phyloP scores from a whole-genome alignment of 1,284 basidiomycete species.

The Irpex sp. region DNA sequence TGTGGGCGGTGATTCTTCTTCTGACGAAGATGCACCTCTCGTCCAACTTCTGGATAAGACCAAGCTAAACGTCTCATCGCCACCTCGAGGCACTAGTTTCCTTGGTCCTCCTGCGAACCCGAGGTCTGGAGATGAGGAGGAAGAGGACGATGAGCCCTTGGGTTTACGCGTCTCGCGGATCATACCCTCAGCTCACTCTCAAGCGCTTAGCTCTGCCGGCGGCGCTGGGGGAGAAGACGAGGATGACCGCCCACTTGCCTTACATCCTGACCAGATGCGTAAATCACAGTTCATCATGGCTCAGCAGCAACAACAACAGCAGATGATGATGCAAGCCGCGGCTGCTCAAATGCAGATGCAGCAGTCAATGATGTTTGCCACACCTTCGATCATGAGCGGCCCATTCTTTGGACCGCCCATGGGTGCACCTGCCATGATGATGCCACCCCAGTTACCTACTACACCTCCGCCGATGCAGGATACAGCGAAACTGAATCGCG shows the following conservation, averaged over 20 bases:
- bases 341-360: constrained; percentile 48
- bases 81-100: constrained; percentile 32
- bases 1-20: constrained; percentile 36
- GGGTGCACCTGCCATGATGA: constrained; percentile 41
- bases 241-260: constrained; percentile 54
- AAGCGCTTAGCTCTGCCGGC: constrained; percentile 12
- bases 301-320: constrained; percentile 55
- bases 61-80: constrained; percentile 40
- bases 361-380: constrained; percentile 67
- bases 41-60: constrained; percentile 55
- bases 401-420: constrained; percentile 58
- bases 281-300: constrained; percentile 70
- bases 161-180: constrained; percentile 55
- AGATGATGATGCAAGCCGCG: constrained; percentile 56
- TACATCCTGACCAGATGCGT: constrained; percentile 75
- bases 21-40: constrained; percentile 74
- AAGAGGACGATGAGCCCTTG: constrained; percentile 70
- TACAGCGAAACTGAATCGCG: constrained; percentile 58
- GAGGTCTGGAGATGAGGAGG: constrained; percentile 37
- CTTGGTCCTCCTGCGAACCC: constrained; percentile 4
- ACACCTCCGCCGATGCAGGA: constrained; percentile 65
- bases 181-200: constrained; percentile 17
- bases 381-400: constrained; percentile 61
- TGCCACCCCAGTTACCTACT: constrained; percentile 37
- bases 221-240: constrained; percentile 29